Evolutionary conservation across 768 basidiomycete species (phyloP).

Genomic region (Amanita rimosa): DNA sequence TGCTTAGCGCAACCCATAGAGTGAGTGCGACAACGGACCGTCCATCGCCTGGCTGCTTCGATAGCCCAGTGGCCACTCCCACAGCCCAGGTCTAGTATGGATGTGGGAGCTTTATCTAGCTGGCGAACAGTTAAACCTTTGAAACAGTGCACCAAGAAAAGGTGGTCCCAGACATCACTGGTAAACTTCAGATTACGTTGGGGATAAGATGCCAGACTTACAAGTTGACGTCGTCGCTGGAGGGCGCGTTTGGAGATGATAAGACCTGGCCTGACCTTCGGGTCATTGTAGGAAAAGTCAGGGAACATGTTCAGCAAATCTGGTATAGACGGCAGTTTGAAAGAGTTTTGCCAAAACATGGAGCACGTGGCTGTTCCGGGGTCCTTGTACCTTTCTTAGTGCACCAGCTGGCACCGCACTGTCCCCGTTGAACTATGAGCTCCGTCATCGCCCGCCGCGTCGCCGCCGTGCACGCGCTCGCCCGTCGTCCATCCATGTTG

Average conservation of each 20-base stretch:
- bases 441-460: constrained; percentile 27
- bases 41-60: constrained; percentile 58
- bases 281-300: constrained; percentile 14
- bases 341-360: not conserved
- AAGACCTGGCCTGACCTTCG: constrained; percentile 39
- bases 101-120: constrained; percentile 36
- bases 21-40: constrained; percentile 24
- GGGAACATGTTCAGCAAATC: not conserved
- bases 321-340: not conserved
- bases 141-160: constrained; percentile 44
- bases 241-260: constrained; percentile 39
- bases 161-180: constrained; percentile 65
- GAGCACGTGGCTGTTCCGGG: not conserved
- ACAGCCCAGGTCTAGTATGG: constrained; percentile 60
- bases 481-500: constrained; percentile 10
- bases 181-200: not conserved
- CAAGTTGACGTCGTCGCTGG: constrained; percentile 41
- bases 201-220: constrained; percentile 20
- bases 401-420: not conserved
- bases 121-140: constrained; percentile 41
- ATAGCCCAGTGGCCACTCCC: constrained; percentile 64
- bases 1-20: not conserved
- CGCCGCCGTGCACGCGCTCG: constrained; percentile 19
- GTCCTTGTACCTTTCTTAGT: not conserved
- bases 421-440: constrained; percentile 21